These are phyloP conservation scores for Adansonia madagascariensis DNA, from an alignment of 441 rosid genomes.

Conservation along the genomic window DNA sequence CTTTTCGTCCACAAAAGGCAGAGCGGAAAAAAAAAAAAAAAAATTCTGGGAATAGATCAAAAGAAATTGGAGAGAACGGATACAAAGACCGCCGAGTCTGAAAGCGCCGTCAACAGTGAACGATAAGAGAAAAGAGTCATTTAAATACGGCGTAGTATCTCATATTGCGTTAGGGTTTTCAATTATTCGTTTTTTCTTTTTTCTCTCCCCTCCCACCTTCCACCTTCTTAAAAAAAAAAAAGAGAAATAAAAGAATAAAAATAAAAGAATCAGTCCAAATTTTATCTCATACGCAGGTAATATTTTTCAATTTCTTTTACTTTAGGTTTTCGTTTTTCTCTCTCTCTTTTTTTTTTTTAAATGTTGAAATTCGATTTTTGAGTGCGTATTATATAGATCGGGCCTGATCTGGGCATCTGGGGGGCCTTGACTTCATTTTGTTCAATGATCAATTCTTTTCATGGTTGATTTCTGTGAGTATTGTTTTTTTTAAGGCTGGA, in stretches of 20 bases:
- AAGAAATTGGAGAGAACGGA: not conserved
- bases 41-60: not conserved
- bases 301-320: constrained; percentile 24
- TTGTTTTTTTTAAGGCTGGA: too few species aligned
- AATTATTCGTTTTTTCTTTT: not conserved
- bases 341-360: not conserved
- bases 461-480: constrained; percentile 13
- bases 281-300: constrained; percentile 31
- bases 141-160: constrained; percentile 31
- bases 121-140: not conserved
- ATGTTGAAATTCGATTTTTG: not conserved
- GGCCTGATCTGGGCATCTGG: constrained; percentile 22
- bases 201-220: not conserved
- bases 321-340: constrained; percentile 6
- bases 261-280: not conserved
- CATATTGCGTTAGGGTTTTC: constrained; percentile 56
- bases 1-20: constrained; percentile 58
- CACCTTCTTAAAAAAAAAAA: not conserved
- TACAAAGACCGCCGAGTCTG: constrained; percentile 50
- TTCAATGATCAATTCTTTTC: not conserved
- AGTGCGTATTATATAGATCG: constrained; percentile 29
- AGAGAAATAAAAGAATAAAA: not conserved
- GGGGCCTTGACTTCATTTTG: constrained; percentile 13
- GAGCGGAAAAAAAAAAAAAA: constrained; percentile 9
- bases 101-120: constrained; percentile 35